phyloP scores from a whole-genome alignment of 371 early-diverging fungal species.

The Apophysomyces ossiformis region DNA sequence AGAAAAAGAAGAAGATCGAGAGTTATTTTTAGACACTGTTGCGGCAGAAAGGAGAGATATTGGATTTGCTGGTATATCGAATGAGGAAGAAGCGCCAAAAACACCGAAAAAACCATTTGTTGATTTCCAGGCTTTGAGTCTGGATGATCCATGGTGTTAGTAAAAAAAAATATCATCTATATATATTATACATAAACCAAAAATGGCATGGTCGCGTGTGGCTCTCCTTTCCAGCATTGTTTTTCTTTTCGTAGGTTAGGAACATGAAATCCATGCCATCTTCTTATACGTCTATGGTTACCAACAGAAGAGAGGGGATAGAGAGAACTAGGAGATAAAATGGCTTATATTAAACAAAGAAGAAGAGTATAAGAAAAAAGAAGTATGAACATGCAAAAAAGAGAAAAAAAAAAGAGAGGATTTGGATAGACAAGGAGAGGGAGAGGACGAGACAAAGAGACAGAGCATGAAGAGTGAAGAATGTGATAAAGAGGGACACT shows the following conservation, averaged over 20 bases:
- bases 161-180: background rate
- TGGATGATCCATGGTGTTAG: conserved; percentile 9
- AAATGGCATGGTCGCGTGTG: too few species aligned
- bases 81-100: conserved; percentile 11
- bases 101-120: background rate
- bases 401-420: background rate
- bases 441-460: background rate
- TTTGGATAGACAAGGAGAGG: background rate
- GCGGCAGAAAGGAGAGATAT: conserved; percentile 48
- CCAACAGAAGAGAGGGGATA: background rate
- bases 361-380: background rate
- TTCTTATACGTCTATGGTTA: background rate
- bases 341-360: conserved; percentile 5
- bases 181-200: too few species aligned
- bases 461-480: background rate
- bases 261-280: too few species aligned
- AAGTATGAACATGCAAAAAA: conserved; percentile 5
- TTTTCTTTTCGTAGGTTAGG: too few species aligned
- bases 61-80: conserved; percentile 48
- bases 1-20: conserved; percentile 22
- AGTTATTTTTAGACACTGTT: conserved; percentile 36
- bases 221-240: too few species aligned
- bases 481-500: background rate
- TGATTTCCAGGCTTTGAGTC: conserved; percentile 1
- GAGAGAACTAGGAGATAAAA: background rate